These are phyloP conservation scores for Crassisporium funariophilum DNA, from an alignment of 768 basidiomycete species.

Conservation along the genomic window DNA sequence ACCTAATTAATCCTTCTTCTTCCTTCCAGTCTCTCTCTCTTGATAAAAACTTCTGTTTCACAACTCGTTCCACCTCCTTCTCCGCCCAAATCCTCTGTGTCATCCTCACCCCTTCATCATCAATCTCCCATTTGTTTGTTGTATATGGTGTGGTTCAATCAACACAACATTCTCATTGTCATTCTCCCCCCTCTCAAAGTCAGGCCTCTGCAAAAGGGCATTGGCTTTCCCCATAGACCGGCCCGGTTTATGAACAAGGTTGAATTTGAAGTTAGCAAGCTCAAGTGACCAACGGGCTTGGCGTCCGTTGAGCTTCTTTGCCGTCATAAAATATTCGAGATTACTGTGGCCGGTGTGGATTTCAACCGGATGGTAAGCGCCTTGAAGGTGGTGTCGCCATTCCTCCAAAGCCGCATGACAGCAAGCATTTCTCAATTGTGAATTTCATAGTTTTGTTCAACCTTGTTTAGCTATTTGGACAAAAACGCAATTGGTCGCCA, in stretches of 20 bases:
- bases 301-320: constrained; percentile 38
- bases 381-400: constrained; percentile 26
- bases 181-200: constrained; percentile 19
- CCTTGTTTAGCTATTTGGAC: constrained; percentile 28
- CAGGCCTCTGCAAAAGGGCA: constrained; percentile 26
- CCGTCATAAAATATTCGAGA: constrained; percentile 42
- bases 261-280: constrained; percentile 37
- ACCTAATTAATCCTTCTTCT: not conserved
- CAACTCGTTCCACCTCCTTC: not conserved
- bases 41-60: not conserved
- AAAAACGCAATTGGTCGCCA: constrained; percentile 40
- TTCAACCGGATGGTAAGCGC: constrained; percentile 22
- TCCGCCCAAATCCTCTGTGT: not conserved
- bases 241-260: constrained; percentile 32
- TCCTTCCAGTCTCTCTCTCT: not conserved
- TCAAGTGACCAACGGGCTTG: constrained; percentile 45
- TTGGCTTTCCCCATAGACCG: constrained; percentile 23
- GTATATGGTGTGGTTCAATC: constrained; percentile 6
- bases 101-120: not conserved
- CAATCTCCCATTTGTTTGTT: constrained; percentile 1
- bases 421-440: constrained; percentile 51
- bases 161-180: constrained; percentile 23
- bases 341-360: constrained; percentile 42
- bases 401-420: constrained; percentile 36
- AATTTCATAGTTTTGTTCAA: constrained; percentile 46